phyloP scores from a whole-genome alignment of 805 yeast genomes.

The Yamadazyma ubonensis region DNA sequence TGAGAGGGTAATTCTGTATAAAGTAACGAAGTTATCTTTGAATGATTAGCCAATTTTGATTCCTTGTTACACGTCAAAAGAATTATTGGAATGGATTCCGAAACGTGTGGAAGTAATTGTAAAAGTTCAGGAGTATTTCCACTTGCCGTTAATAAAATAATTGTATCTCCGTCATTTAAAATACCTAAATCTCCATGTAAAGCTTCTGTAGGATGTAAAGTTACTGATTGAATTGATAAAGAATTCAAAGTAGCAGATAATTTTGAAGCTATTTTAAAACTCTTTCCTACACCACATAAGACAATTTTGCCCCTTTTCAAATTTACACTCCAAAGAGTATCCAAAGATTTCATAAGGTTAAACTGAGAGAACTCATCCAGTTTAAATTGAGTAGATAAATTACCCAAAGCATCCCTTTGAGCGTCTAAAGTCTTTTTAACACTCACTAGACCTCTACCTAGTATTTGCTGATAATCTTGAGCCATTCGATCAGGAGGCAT shows the following conservation, averaged over 20 bases:
- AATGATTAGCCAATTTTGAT: slow-evolving; percentile 53
- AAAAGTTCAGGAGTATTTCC: slow-evolving; percentile 81
- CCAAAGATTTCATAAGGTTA: slow-evolving; percentile 45
- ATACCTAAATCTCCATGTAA: slow-evolving; percentile 88
- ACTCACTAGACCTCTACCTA: slow-evolving; percentile 28
- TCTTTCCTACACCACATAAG: slow-evolving; percentile 82
- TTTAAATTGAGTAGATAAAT: slow-evolving; percentile 46
- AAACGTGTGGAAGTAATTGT: slow-evolving; percentile 56
- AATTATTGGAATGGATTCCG: slow-evolving; percentile 51
- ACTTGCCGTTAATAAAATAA: slow-evolving; percentile 71
- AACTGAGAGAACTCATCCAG: slow-evolving; percentile 44
- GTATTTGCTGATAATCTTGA: slow-evolving; percentile 6
- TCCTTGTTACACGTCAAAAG: slow-evolving; percentile 60
- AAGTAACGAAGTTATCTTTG: slow-evolving; percentile 51
- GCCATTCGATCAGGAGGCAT: slow-evolving; percentile 2
- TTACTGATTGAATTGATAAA: slow-evolving; percentile 63
- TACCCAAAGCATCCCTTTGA: slow-evolving; percentile 49
- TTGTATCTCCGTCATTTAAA: slow-evolving; percentile 51
- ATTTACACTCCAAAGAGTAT: slow-evolving; percentile 27
- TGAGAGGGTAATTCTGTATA: slow-evolving; percentile 61
- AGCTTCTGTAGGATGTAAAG: slow-evolving; percentile 83
- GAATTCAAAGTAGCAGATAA: slow-evolving; percentile 82
- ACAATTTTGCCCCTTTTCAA: slow-evolving; percentile 64
- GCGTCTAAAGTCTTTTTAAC: slow-evolving; percentile 39
- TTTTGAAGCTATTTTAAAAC: slow-evolving; percentile 75